Evolutionary conservation across 2,329 filamentous ascomycete genomes (phyloP), one percentile per base, ranked within the genome.

Genomic region (Cryphonectria parasitica): DNA sequence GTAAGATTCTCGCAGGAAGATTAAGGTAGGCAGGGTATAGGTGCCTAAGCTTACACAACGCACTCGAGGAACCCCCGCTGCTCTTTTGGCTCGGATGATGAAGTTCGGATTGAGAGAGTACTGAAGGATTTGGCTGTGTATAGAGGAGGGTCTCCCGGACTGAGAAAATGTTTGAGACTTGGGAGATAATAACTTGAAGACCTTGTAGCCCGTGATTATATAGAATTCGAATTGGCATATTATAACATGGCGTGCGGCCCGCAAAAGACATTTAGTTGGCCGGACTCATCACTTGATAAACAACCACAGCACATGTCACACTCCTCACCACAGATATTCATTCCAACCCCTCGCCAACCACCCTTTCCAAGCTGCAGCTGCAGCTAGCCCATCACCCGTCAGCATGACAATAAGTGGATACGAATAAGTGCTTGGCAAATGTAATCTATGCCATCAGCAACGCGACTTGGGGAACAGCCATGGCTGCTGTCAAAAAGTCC

Each of bases 321-420:
- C 54, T 34, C 25, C 25, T 58, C 28, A 31, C 25, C 28, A 49
- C 45, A 31, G 6, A 31, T 31, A 58, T 34, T 8, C 25, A 10
- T 19, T 19, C 54, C 25, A 58, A 28, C 25, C 25, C 25, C 7
- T 58, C 6, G 54, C 58, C 34, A 61, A 31, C 34, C 58, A 61
- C 31, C 25, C 5, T n/a, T 39, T 17, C 17, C 58, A 34, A n/a
- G 58, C 31, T 61, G 58, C 58, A 61, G 58, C 58, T 61, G 58
- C 58, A 61, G 58, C 58, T 61, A 61, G 31, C n/a, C 58, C 5
- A 11, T n/a, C 31, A 39, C 31, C 22, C 22, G 58, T 61, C 58
- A 61, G 58, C 58, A 61, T 61, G 58, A n/a, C 58, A 61, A 8
- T 34, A 7, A 34, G 58, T 39, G 31, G 19, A 61, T 61, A 39